Evolutionary conservation across 2,329 filamentous ascomycete species (phyloP).

Genomic region (Pyrenophora seminiperda): DNA sequence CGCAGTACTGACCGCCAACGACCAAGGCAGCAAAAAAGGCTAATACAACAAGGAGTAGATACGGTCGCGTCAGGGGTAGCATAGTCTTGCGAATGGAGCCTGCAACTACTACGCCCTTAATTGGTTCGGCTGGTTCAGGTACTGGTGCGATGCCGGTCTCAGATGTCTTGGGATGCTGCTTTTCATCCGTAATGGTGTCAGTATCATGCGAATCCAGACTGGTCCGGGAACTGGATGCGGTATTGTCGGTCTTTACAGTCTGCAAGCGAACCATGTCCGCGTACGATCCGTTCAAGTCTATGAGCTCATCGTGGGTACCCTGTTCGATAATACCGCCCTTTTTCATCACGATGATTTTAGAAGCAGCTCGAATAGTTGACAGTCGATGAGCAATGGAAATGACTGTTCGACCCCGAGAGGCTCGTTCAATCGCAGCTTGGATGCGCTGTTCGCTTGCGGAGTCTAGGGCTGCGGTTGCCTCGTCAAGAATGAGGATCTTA

Average conservation of each 20-base stretch:
- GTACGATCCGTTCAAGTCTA: constrained; percentile 50
- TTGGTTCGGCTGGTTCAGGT: constrained; percentile 14
- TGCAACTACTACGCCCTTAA: constrained; percentile 25
- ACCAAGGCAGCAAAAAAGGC: constrained; percentile 59
- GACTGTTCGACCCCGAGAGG: constrained; percentile 43
- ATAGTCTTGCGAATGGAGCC: constrained; percentile 41
- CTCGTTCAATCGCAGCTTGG: constrained; percentile 49
- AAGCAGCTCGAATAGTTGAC: constrained; percentile 45
- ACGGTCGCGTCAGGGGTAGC: constrained; percentile 51
- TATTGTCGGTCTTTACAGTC: constrained; percentile 51
- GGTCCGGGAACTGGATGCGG: constrained; percentile 24
- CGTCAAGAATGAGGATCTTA: constrained; percentile 64
- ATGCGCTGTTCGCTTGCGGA: constrained; percentile 63
- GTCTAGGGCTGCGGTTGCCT: constrained; percentile 66
- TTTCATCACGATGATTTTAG: constrained; percentile 49
- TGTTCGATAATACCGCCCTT: constrained; percentile 46
- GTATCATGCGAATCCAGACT: constrained; percentile 30
- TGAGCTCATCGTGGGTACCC: constrained; percentile 43
- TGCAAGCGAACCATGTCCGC: constrained; percentile 58
- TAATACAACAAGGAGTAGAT: constrained; percentile 52
- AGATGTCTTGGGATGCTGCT: constrained; percentile 16
- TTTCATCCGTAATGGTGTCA: constrained; percentile 28
- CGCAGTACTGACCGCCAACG: constrained; percentile 63
- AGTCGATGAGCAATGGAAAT: constrained; percentile 49
- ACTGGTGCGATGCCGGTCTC: constrained; percentile 12